Evolutionary conservation across 208 protist species (phyloP).

Genomic region (Kentomonas sorsogonicus): DNA sequence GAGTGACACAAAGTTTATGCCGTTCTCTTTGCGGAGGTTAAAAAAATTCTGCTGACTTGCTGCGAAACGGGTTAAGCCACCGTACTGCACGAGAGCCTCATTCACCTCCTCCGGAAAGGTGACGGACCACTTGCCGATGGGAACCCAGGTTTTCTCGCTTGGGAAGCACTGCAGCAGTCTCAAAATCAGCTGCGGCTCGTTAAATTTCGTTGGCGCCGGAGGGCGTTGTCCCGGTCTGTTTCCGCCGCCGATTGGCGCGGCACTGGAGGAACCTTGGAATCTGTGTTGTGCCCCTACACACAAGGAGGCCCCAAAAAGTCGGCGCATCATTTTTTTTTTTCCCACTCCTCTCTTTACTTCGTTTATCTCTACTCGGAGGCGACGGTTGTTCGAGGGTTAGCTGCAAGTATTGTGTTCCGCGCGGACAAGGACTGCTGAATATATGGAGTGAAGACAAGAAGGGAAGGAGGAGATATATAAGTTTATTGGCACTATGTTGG

Average conservation of each 20-base stretch:
- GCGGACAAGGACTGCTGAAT: not conserved
- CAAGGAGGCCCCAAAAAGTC: not conserved
- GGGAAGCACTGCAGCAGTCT: slow-evolving; percentile 55
- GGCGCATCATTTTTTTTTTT: too few species aligned
- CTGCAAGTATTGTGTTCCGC: too few species aligned
- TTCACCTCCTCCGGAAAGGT: slow-evolving; percentile 54
- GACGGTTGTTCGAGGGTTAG: too few species aligned
- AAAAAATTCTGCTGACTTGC: slow-evolving; percentile 68
- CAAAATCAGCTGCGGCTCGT: slow-evolving; percentile 61
- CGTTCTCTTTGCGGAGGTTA: slow-evolving; percentile 57
- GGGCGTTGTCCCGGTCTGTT: too few species aligned
- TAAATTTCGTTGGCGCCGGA: too few species aligned
- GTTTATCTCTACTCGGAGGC: too few species aligned
- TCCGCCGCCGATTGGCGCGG: not conserved
- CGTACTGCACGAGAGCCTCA: slow-evolving; percentile 58
- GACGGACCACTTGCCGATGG: slow-evolving; percentile 47
- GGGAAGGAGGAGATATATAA: slow-evolving; percentile 10
- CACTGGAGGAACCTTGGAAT: not conserved
- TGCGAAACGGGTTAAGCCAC: slow-evolving; percentile 48
- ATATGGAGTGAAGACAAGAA: slow-evolving; percentile 12
- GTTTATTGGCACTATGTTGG: too few species aligned
- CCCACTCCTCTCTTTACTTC: too few species aligned
- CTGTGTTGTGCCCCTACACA: not conserved
- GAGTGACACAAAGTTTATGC: slow-evolving; percentile 45
- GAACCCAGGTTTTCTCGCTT: slow-evolving; percentile 28